phyloP scores from a whole-genome alignment of 1,284 basidiomycete species.

The Vanrija humicola region DNA sequence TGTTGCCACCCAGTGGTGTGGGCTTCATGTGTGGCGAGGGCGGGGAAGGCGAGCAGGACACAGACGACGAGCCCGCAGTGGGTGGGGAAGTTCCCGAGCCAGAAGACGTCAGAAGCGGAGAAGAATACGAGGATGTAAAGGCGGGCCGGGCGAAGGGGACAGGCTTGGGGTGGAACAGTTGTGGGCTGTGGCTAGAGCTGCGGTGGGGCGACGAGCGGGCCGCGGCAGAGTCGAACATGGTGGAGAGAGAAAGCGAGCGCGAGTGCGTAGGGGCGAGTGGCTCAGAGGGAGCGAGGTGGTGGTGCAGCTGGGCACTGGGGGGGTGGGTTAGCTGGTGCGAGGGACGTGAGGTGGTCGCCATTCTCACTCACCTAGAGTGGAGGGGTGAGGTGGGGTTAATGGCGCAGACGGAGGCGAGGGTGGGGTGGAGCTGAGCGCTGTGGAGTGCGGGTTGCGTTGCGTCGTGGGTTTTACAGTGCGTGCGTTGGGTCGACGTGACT shows the following conservation, averaged over 20 bases:
- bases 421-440: no score
- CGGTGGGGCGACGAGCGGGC: neutral
- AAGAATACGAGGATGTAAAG: constrained; percentile 12
- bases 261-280: neutral
- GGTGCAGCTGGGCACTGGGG: neutral
- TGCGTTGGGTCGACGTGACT: no score
- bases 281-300: neutral
- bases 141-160: constrained; percentile 9
- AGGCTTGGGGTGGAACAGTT: constrained; percentile 16
- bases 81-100: neutral
- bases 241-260: neutral
- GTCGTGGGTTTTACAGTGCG: no score
- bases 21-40: constrained; percentile 13
- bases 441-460: no score
- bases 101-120: constrained; percentile 1
- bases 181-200: constrained; percentile 1
- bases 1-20: constrained; percentile 5
- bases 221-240: constrained; percentile 6
- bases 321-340: no score
- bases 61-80: constrained; percentile 1
- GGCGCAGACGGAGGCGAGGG: no score
- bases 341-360: no score
- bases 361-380: no score
- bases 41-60: constrained; percentile 7
- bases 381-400: no score